Evolutionary conservation across 441 rosid species (phyloP), one percentile per base, ranked within the genome.

Genomic region (Aquilaria agallochum): DNA sequence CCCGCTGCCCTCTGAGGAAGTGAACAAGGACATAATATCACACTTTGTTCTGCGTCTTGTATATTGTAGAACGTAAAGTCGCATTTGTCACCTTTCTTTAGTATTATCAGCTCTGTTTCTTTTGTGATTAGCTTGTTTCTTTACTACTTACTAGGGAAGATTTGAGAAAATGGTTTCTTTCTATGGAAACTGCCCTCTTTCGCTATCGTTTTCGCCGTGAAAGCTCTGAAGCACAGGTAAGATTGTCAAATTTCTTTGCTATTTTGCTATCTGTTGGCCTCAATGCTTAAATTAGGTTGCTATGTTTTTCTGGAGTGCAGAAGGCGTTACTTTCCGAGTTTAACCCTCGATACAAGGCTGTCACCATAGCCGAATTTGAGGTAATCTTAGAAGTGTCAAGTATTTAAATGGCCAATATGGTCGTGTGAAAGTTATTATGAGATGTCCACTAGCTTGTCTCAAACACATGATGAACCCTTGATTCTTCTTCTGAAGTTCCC

Each of bases 111-210:
- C 47, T 46, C 2, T 32, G 31, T 55, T 32, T 9, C 8, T 69
- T 53, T 10, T 45, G 10, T 42, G 9, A 34, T 48, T 40, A 20
- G 20, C 15, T 14, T 0, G 36, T 66, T 30, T 33, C 31, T 48
- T 2, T 59, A 1, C 56, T 31, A 58, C 34, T 71, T 55, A 2
- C 55, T 50, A 95, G 99, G 58, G 98, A 92, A 83, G 99, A 95
- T 8, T 67, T 95, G 58, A 85, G 97, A 76, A 95, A 88, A 74
- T 92, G 95, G 99, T 90, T 95, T 80, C 94, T 95, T 59, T 81
- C 91, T 30, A 86, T 78, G 88, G 97, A 95, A 80, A 85, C 92
- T 50, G 66, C 87, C 5, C 90, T 95, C 45, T 95, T 92, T 63
- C 89, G 96, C 3, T 68, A 85, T 65, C 74, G 95, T 3, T 95